Base-by-base conservation (phyloP, 1,139 yeast genomes). In the Geotrichum aggregatum region DNA sequence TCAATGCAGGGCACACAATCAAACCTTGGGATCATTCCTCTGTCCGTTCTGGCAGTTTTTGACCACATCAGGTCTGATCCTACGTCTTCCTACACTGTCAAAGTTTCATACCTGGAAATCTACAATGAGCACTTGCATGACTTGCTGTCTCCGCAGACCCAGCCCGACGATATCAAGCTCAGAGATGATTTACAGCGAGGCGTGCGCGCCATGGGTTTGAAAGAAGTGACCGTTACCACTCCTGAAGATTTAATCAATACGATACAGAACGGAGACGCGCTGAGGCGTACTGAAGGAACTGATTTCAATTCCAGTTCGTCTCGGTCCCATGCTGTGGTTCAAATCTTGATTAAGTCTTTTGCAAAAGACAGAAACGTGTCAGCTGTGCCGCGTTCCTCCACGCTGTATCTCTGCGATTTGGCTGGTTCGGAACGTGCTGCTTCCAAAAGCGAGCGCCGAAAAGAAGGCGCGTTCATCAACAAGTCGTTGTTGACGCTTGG, bases 391-490 rank as follows among this genome's bases (percentile, higher is more conserved):
- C 52, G 0, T 67, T 73, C 1, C 75, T 78, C 92, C 34, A 83
- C 91, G 0, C 77, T 91, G 36, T 86, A 94, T 26, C 74, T 91
- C 54, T 91, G 98, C 73, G 98, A 91, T 70, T 76, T 91, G 63
- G 98, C 98, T 0, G 98, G 98, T 24, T 86, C 95, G 18, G 98
- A 91, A 68, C 76, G 87, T 53, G 97, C 96, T 0, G 84, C 94
- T 0, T 76, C 84, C 1, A 87, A 89, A 63, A 70, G 76, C 0
- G 96, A 84, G 61, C 77, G 98, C 61, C 75, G 97, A 55, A 87
- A 88, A 66, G 98, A 92, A 71, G 98, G 98, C 19, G 80, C 96
- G 0, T 91, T 77, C 64, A 92, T 92, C 64, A 92, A 92, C 71
- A 87, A 88, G 66, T 89, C 97, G 0, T 75, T 91, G 45, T 72